These are phyloP conservation scores for Suhomyces vadensis DNA, from an alignment of 805 yeast species.

Conservation along the genomic window DNA sequence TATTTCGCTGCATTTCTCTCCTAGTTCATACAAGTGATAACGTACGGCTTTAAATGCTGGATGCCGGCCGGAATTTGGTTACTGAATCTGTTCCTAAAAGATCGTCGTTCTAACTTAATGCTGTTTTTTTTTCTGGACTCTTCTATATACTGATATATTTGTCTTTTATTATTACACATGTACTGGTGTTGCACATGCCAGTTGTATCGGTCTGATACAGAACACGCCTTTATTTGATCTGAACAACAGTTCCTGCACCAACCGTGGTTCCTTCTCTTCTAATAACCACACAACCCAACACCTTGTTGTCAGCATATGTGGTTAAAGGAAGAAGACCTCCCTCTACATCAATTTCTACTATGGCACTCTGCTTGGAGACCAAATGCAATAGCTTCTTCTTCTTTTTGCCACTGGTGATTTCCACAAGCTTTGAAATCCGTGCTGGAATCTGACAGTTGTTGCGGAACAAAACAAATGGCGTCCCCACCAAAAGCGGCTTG, in stretches of 20 bases:
- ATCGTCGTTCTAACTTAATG: too few species aligned
- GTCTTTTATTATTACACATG: too few species aligned
- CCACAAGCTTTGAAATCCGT: slow-evolving; percentile 50
- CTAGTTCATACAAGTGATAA: too few species aligned
- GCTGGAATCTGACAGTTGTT: slow-evolving; percentile 76
- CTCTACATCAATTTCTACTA: slow-evolving; percentile 54
- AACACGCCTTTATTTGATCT: neutral
- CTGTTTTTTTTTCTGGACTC: too few species aligned
- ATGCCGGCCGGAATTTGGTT: too few species aligned
- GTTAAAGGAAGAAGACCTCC: slow-evolving; percentile 54
- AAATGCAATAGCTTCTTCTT: slow-evolving; percentile 48
- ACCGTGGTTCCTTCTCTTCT: slow-evolving; percentile 69
- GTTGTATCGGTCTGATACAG: too few species aligned
- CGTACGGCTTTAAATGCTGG: too few species aligned
- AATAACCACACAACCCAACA: slow-evolving; percentile 66
- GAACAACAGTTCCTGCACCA: slow-evolving; percentile 57
- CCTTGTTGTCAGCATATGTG: slow-evolving; percentile 46
- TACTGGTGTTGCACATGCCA: too few species aligned
- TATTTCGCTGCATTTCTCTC: too few species aligned
- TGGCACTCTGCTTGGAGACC: slow-evolving; percentile 58
- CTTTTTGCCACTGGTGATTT: slow-evolving; percentile 22
- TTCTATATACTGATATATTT: too few species aligned
- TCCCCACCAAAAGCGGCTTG: slow-evolving; percentile 77
- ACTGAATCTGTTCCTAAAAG: too few species aligned
- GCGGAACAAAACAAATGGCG: slow-evolving; percentile 74